Conservation (phyloP, 2,329 filamentous ascomycete species). For the Arthrobotrys megalospora region DNA sequence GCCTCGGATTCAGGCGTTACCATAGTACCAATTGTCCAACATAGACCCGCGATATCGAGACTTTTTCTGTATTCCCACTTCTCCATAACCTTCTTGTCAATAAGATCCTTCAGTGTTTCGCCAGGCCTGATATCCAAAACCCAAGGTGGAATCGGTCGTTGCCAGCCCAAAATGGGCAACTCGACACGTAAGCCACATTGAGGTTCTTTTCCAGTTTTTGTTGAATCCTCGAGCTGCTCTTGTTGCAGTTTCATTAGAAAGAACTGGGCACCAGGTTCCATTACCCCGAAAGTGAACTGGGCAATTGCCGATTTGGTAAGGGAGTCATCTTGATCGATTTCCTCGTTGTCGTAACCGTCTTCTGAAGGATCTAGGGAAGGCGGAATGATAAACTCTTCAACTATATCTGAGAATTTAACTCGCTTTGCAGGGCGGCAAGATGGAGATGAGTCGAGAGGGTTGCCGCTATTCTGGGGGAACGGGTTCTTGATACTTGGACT, state of each 20-base stretch:
- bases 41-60: slow-evolving; percentile 54
- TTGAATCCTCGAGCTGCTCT: slow-evolving; percentile 56
- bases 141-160: slow-evolving; percentile 41
- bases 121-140: not conserved
- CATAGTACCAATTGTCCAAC: slow-evolving; percentile 36
- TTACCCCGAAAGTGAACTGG: slow-evolving; percentile 34
- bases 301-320: slow-evolving; percentile 42
- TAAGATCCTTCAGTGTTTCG: not conserved
- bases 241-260: slow-evolving; percentile 52
- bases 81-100: slow-evolving; percentile 31
- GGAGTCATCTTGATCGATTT: not conserved
- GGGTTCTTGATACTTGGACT: slow-evolving; percentile 13
- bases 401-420: slow-evolving; percentile 32
- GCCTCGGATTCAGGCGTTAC: not conserved
- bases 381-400: slow-evolving; percentile 46
- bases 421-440: not conserved
- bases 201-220: not conserved
- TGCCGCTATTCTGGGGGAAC: not conserved
- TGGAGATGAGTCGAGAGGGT: not conserved
- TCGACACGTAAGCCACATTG: slow-evolving; percentile 29
- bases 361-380: slow-evolving; percentile 51
- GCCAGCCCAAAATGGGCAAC: slow-evolving; percentile 44
- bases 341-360: not conserved
- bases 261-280: slow-evolving; percentile 50
- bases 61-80: slow-evolving; percentile 57